phyloP scores from a whole-genome alignment of 192 early-diverging fungal genomes.

The Linnemannia hyalina region DNA sequence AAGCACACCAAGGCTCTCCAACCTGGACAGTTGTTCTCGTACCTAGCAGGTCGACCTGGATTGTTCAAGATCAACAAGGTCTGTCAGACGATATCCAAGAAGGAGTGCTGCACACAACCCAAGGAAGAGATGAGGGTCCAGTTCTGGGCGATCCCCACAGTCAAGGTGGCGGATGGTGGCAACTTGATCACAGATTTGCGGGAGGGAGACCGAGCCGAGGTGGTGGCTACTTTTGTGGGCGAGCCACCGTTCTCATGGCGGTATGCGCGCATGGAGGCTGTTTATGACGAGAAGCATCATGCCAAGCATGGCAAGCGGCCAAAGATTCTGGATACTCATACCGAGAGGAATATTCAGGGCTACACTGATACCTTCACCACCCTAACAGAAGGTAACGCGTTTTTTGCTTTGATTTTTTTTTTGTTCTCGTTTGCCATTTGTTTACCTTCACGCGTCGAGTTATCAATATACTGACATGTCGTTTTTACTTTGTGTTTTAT shows the following conservation, averaged over 20 bases:
- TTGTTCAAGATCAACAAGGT: slow-evolving; percentile 31
- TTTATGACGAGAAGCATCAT: slow-evolving; percentile 32
- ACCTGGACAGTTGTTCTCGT: slow-evolving; percentile 17
- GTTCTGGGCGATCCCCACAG: slow-evolving; percentile 46
- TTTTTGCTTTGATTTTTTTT: background rate
- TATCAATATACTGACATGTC: too few relatives aligned
- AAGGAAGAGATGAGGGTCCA: slow-evolving; percentile 19
- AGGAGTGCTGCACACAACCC: slow-evolving; percentile 44
- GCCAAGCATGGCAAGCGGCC: slow-evolving; percentile 19
- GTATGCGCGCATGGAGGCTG: slow-evolving; percentile 35
- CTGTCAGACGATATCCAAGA: slow-evolving; percentile 39
- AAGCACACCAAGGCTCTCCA: slow-evolving; percentile 24
- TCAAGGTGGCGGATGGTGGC: slow-evolving; percentile 26
- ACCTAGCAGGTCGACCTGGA: slow-evolving; percentile 27
- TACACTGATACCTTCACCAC: slow-evolving; percentile 30
- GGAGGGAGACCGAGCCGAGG: slow-evolving; percentile 36
- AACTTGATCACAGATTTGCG: slow-evolving; percentile 41
- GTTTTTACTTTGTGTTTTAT: too few relatives aligned
- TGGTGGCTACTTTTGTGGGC: slow-evolving; percentile 38
- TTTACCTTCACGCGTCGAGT: too few relatives aligned
- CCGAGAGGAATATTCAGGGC: slow-evolving; percentile 15
- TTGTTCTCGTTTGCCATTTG: background rate
- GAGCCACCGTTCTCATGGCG: slow-evolving; percentile 43
- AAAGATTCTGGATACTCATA: slow-evolving; percentile 12
- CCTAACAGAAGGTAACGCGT: slow-evolving; percentile 29